Conservation (phyloP, 345 rosid species). For the Gossypium stocksii region DNA sequence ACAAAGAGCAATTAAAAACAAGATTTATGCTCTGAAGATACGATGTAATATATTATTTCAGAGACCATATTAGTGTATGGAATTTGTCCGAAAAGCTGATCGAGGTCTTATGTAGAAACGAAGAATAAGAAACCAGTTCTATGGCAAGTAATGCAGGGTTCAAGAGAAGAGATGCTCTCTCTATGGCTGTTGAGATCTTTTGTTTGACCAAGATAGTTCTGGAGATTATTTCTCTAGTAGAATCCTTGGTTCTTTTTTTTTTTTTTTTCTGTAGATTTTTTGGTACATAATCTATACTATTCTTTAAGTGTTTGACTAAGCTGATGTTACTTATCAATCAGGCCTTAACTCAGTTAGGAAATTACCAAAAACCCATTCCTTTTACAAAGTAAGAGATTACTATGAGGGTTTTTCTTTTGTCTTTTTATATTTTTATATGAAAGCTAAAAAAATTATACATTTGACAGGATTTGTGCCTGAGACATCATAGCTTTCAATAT, state of each 20-base stretch:
- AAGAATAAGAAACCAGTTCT: background rate
- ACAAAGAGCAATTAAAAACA: background rate
- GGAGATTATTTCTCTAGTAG: background rate
- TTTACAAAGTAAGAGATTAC: too few species aligned
- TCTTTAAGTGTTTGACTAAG: too few species aligned
- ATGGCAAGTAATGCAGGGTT: background rate
- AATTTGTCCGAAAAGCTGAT: background rate
- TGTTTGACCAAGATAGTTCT: background rate
- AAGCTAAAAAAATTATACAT: too few species aligned
- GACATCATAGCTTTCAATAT: too few species aligned
- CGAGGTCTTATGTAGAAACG: background rate
- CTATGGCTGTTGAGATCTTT: conserved; percentile 5
- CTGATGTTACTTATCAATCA: too few species aligned
- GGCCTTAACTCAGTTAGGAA: too few species aligned
- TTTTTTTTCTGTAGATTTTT: background rate
- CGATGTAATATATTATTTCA: background rate
- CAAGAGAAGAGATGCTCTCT: background rate
- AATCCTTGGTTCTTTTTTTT: background rate
- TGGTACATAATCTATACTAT: background rate
- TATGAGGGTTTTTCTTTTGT: too few species aligned
- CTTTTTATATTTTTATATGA: too few species aligned
- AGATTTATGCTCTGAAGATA: background rate
- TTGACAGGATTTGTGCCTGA: too few species aligned
- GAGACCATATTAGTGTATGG: background rate
- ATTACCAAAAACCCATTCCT: too few species aligned